Evolutionary conservation across 2,329 filamentous ascomycete species (phyloP).

Genomic region (Exophiala lecanii-corni): DNA sequence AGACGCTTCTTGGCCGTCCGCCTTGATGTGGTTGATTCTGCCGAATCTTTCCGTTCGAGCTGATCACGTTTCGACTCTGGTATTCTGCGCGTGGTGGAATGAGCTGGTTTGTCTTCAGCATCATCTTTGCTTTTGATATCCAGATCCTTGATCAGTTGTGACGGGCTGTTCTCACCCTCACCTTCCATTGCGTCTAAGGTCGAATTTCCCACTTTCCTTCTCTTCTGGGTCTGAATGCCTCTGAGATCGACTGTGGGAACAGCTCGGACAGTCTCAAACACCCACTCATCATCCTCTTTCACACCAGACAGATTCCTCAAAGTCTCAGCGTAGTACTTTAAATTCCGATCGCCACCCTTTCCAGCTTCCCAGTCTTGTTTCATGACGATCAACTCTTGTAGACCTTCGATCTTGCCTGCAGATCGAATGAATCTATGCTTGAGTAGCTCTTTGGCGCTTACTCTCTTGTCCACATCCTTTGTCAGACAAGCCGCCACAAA

Average conservation of each 20-base stretch:
- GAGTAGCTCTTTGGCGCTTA: constrained; percentile 79
- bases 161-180: constrained; percentile 31
- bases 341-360: constrained; percentile 62
- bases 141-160: constrained; percentile 38
- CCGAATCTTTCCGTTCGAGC: constrained; percentile 9
- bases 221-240: constrained; percentile 45
- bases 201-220: constrained; percentile 40
- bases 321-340: constrained; percentile 91
- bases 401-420: constrained; percentile 79
- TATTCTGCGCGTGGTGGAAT: constrained; percentile 20
- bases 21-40: constrained; percentile 38
- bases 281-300: constrained; percentile 79
- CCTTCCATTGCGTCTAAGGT: constrained; percentile 37
- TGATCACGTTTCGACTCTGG: constrained; percentile 9
- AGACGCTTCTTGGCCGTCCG: constrained; percentile 37
- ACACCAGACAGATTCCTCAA: constrained; percentile 65
- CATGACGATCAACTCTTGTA: constrained; percentile 79
- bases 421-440: constrained; percentile 82
- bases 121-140: constrained; percentile 30
- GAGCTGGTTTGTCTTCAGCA: constrained; percentile 21
- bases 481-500: constrained; percentile 86
- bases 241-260: constrained; percentile 56
- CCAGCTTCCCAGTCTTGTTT: constrained; percentile 78
- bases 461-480: constrained; percentile 81
- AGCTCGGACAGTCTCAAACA: constrained; percentile 87